Percentiles rank a stretch among this genome's conserved stretches.
Evolutionary conservation across 495 filamentous ascomycete genomes (phyloP).

Genomic region (Saxispiralis lemnorum): DNA sequence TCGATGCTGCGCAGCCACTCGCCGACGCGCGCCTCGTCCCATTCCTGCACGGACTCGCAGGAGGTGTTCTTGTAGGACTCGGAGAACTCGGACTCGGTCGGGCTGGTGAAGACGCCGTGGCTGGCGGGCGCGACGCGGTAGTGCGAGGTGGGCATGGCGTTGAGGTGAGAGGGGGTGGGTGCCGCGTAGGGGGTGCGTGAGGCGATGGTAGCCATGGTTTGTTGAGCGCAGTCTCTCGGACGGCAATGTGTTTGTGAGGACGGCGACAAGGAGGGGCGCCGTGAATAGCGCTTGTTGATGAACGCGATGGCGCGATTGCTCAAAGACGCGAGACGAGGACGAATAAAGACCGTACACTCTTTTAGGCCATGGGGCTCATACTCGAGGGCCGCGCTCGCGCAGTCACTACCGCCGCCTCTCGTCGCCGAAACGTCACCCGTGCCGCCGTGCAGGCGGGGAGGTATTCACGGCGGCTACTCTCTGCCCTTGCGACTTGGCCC

Average conservation of each 20-base stretch:
- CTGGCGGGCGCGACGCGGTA: conserved; percentile 28
- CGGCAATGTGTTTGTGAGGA: too few species aligned
- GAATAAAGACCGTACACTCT: neutral
- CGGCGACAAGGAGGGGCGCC: too few species aligned
- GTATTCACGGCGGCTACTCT: too few species aligned
- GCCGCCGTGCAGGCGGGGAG: too few species aligned
- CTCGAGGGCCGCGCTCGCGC: too few species aligned
- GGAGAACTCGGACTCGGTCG: conserved; percentile 92
- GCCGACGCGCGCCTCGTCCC: conserved; percentile 82
- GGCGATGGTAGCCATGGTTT: conserved; percentile 64
- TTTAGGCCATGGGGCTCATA: too few species aligned
- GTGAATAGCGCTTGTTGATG: too few species aligned
- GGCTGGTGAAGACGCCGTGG: conserved; percentile 59
- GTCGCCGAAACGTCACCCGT: too few species aligned
- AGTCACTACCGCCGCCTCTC: too few species aligned
- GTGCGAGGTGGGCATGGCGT: conserved; percentile 27
- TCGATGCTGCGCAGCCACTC: conserved; percentile 82
- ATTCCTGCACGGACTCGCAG: conserved; percentile 25
- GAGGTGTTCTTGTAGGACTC: conserved; percentile 32
- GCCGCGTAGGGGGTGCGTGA: conserved; percentile 62
- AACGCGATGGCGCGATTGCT: too few species aligned
- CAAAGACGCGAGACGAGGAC: neutral
- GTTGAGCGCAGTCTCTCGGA: neutral
- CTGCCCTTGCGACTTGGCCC: too few species aligned
- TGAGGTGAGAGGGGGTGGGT: conserved; percentile 28